These are phyloP conservation scores for Yarrowia divulgata DNA, from an alignment of 805 yeast genomes.

Conservation along the genomic window DNA sequence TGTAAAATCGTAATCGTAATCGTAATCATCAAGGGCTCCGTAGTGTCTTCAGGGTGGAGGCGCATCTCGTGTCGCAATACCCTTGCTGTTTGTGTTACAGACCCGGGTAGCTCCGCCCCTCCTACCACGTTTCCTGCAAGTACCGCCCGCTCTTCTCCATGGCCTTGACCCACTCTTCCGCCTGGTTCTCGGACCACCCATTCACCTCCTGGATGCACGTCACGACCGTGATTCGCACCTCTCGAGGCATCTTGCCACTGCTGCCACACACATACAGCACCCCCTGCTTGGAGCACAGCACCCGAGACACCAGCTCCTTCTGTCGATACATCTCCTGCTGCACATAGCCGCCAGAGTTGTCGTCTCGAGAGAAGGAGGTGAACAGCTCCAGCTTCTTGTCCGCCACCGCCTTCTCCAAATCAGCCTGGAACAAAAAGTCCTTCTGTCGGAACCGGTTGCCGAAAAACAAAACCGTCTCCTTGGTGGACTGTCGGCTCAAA, in stretches of 20 bases:
- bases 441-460: slow-evolving; percentile 74
- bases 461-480: slow-evolving; percentile 63
- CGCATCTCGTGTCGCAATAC: no score
- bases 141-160: slow-evolving; percentile 74
- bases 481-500: slow-evolving; percentile 48
- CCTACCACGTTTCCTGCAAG: slow-evolving; percentile 88
- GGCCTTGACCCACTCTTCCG: slow-evolving; percentile 59
- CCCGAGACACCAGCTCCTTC: slow-evolving; percentile 57
- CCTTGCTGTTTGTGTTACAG: no score
- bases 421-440: slow-evolving; percentile 68
- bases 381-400: slow-evolving; percentile 50
- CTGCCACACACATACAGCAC: slow-evolving; percentile 87
- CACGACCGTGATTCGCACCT: slow-evolving; percentile 79
- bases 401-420: not conserved
- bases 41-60: no score
- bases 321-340: slow-evolving; percentile 72
- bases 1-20: no score
- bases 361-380: slow-evolving; percentile 58
- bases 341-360: slow-evolving; percentile 63
- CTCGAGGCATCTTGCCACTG: slow-evolving; percentile 91
- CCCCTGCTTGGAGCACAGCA: slow-evolving; percentile 64
- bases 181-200: slow-evolving; percentile 54
- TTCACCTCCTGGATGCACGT: slow-evolving; percentile 62
- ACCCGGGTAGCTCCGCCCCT: not conserved
- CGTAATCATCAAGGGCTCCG: not conserved